Evolutionary conservation across 345 rosid genomes (phyloP).

Genomic region (Kandelia obovata): DNA sequence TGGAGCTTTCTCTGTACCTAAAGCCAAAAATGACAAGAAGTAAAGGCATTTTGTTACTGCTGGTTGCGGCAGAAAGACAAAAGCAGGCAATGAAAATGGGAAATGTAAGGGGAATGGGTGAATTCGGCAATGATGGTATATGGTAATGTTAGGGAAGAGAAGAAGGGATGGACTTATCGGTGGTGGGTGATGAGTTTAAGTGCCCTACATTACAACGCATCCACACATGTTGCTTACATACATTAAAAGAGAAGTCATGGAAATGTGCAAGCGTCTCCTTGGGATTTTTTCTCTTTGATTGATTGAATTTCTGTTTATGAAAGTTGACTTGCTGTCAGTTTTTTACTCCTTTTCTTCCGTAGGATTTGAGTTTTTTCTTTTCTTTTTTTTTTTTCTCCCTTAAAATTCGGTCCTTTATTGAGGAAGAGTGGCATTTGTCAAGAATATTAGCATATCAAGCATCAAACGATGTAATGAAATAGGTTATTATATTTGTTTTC

Average conservation of each 20-base stretch:
- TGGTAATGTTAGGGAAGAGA: constrained; percentile 23
- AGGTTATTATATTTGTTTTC: no score
- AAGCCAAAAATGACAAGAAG: constrained; percentile 38
- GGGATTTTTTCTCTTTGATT: not conserved
- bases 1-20: constrained; percentile 53
- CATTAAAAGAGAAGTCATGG: constrained; percentile 16
- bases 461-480: no score
- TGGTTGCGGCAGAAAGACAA: constrained; percentile 7
- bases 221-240: not conserved
- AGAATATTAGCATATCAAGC: not conserved
- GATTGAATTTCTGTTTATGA: constrained; percentile 6
- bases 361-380: not conserved
- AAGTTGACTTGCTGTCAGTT: constrained; percentile 7
- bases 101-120: constrained; percentile 16
- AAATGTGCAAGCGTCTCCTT: constrained; percentile 12
- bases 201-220: constrained; percentile 6
- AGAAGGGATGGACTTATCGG: constrained; percentile 77
- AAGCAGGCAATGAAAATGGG: constrained; percentile 23
- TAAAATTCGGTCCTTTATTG: not conserved
- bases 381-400: not conserved
- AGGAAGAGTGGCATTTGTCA: not conserved
- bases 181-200: constrained; percentile 60
- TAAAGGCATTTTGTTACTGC: constrained; percentile 16
- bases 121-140: not conserved
- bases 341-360: not conserved